A percentile compares a stretch with the other conserved stretches of the same genome.
These are phyloP conservation scores for Fusarium coffeatum DNA, from an alignment of 2,329 filamentous ascomycete species.

Conservation along the genomic window DNA sequence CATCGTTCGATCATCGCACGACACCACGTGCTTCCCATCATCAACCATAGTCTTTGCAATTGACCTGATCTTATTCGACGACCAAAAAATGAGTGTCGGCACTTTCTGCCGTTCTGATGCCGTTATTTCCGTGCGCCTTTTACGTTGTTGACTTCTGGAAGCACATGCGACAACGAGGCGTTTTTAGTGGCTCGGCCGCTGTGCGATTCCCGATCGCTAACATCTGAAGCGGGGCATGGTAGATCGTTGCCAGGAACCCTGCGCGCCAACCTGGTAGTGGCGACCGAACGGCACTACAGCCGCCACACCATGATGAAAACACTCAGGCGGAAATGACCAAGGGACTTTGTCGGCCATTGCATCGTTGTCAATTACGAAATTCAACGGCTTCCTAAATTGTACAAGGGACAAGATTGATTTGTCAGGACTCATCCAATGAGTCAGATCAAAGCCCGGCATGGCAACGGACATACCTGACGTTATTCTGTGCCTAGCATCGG, in stretches of 20 bases:
- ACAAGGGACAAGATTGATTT: not conserved
- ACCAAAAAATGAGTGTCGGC: slow-evolving; percentile 16
- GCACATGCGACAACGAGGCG: slow-evolving; percentile 31
- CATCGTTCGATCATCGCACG: not conserved
- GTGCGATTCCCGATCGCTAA: not conserved
- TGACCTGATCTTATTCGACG: not conserved
- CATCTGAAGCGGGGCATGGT: not conserved
- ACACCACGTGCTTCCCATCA: not conserved
- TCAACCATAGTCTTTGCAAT: fast-evolving
- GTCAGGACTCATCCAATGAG: no score
- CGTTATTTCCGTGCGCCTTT: slow-evolving; percentile 3
- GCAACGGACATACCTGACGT: no score
- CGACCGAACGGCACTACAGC: no score
- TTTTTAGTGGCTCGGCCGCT: slow-evolving; percentile 20
- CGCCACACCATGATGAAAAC: not conserved
- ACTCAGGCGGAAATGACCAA: not conserved
- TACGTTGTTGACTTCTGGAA: not conserved
- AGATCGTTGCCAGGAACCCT: no score
- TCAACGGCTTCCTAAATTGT: not conserved
- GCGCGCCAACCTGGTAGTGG: no score
- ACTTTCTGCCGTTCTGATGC: slow-evolving; percentile 11
- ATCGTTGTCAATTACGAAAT: no score
- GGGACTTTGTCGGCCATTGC: not conserved
- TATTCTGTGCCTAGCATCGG: not conserved
- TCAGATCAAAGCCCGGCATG: no score